phyloP scores from a whole-genome alignment of 306 rosid species.

The Rosa chinensis region DNA sequence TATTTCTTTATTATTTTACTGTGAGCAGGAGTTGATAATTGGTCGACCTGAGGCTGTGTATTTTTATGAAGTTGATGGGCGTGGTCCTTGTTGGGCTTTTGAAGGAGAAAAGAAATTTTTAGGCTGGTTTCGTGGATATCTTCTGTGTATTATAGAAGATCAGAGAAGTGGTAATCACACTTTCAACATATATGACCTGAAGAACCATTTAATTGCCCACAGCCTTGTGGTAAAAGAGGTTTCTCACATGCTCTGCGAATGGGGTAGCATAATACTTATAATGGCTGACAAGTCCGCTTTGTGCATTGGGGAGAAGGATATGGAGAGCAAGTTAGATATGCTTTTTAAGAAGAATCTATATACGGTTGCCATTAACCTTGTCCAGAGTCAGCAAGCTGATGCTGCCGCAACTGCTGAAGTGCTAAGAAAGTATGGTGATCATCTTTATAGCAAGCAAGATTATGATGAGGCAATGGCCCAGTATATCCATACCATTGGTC shows the following conservation, averaged over 20 bases:
- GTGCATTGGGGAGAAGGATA: constrained; percentile 96
- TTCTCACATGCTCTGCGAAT: constrained; percentile 94
- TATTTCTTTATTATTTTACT: background rate
- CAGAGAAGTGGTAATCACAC: constrained; percentile 77
- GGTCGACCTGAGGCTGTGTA: constrained; percentile 96
- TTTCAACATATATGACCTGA: constrained; percentile 87
- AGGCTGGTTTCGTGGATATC: constrained; percentile 99
- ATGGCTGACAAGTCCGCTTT: constrained; percentile 86
- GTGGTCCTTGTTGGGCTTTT: constrained; percentile 99
- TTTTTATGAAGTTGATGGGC: constrained; percentile 98
- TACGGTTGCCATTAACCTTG: constrained; percentile 91
- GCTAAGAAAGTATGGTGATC: constrained; percentile 90
- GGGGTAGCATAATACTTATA: constrained; percentile 93
- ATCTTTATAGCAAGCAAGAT: constrained; percentile 91
- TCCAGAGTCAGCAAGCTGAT: constrained; percentile 98
- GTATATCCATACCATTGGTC: constrained; percentile 90
- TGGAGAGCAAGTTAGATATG: constrained; percentile 99
- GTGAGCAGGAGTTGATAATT: constrained; percentile 73
- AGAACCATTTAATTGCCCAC: constrained; percentile 91
- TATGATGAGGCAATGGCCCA: constrained; percentile 98
- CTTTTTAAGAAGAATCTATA: constrained; percentile 91
- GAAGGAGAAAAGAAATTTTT: constrained; percentile 94
- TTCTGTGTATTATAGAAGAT: constrained; percentile 88
- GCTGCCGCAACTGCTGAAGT: constrained; percentile 99
- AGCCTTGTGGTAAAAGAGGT: constrained; percentile 77